Percentiles rank a stretch among this genome's conserved stretches.
Evolutionary conservation across 2,329 filamentous ascomycete species (phyloP).

Genomic region (Cladosporium oxysporum): DNA sequence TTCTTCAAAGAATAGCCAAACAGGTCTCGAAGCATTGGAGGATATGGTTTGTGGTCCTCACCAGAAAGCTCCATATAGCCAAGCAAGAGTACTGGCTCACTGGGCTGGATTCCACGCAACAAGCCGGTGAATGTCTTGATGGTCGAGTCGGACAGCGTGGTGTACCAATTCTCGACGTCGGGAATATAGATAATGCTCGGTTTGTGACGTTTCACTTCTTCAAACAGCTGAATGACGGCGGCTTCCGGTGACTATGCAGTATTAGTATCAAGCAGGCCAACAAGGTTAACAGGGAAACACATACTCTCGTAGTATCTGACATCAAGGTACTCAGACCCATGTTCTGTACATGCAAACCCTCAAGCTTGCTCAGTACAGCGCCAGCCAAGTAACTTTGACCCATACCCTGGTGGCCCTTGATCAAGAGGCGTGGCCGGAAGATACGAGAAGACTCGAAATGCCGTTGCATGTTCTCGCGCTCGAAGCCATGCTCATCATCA

Average conservation of each 20-base stretch:
- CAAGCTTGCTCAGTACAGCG: conserved; percentile 85
- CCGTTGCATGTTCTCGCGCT: conserved; percentile 72
- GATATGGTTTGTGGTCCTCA: conserved; percentile 57
- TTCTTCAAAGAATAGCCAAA: conserved; percentile 87
- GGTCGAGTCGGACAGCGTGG: conserved; percentile 62
- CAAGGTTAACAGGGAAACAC: conserved; percentile 34
- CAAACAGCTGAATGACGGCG: conserved; percentile 85
- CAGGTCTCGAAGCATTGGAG: conserved; percentile 69
- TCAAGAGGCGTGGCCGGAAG: conserved; percentile 83
- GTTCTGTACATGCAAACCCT: conserved; percentile 90
- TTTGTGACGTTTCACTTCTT: conserved; percentile 90
- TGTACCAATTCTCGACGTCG: conserved; percentile 84
- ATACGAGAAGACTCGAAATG: conserved; percentile 81
- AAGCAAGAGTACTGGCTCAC: conserved; percentile 83
- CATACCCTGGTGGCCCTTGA: conserved; percentile 84
- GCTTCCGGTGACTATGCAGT: conserved; percentile 69
- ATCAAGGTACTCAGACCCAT: conserved; percentile 89
- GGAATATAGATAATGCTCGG: conserved; percentile 95
- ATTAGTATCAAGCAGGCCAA: not conserved
- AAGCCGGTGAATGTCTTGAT: conserved; percentile 83
- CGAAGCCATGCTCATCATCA: conserved; percentile 80
- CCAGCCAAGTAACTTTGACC: conserved; percentile 87
- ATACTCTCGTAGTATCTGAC: conserved; percentile 72
- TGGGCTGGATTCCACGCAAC: conserved; percentile 79
- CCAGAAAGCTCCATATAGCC: conserved; percentile 71